Percentiles rank a stretch among this genome's conserved stretches.
Evolutionary conservation across 2,329 filamentous ascomycete genomes (phyloP).

Genomic region (Aspergillus sp.): DNA sequence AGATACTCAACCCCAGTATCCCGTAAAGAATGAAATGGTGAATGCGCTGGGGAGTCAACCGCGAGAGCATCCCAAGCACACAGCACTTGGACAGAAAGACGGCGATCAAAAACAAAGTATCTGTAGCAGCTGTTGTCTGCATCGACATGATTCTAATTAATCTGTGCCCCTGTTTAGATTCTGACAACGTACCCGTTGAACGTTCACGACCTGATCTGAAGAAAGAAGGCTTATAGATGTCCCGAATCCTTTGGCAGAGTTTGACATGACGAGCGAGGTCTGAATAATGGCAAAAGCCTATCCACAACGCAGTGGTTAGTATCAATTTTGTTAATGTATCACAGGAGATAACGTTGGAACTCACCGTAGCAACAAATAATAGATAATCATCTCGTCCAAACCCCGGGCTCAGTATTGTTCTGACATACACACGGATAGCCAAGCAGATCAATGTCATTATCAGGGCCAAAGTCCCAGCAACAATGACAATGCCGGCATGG

Average conservation of each 20-base stretch:
- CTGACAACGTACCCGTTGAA: not conserved
- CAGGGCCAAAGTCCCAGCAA: not conserved
- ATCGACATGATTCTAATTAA: not conserved
- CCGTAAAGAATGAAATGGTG: not conserved
- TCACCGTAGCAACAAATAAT: conserved; percentile 1
- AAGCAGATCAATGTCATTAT: conserved; percentile 5
- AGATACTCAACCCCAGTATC: not conserved
- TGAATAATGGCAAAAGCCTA: not conserved
- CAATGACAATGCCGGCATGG: not conserved
- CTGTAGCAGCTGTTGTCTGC: not conserved
- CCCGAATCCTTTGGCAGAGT: conserved; percentile 1
- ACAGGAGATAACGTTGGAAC: not conserved
- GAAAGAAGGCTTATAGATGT: not conserved
- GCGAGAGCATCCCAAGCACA: not conserved
- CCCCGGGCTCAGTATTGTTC: conserved; percentile 1
- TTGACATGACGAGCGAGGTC: not conserved
- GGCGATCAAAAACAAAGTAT: not conserved
- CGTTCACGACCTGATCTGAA: not conserved
- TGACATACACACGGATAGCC: conserved; percentile 5
- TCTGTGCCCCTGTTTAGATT: not conserved
- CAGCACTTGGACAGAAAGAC: conserved; percentile 6
- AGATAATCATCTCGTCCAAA: conserved; percentile 4
- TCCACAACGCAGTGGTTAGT: not conserved
- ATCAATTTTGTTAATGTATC: accelerated
- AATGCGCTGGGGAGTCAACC: not conserved